phyloP scores from a whole-genome alignment of 2,329 filamentous ascomycete genomes.

The Colletotrichum cordylinicola region DNA sequence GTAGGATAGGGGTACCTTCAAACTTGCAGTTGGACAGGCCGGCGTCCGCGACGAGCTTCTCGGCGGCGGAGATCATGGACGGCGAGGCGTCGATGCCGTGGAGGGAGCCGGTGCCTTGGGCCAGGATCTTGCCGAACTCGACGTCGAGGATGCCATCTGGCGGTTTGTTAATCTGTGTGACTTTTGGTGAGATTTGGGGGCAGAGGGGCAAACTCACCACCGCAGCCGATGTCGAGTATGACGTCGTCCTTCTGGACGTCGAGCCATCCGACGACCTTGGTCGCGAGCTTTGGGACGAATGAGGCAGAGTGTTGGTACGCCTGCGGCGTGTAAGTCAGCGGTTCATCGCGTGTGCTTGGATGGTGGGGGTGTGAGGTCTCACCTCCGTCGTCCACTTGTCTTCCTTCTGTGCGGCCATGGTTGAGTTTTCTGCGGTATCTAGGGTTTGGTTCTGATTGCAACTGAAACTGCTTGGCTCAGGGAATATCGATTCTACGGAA shows the following conservation, averaged over 20 bases:
- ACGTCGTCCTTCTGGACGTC: conserved; percentile 62
- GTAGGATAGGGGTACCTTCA: conserved; percentile 38
- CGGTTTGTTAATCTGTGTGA: neutral
- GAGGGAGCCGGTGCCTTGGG: conserved; percentile 51
- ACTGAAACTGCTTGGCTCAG: fast-evolving
- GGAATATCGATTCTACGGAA: no score
- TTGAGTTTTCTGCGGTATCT: neutral
- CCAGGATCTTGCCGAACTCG: conserved; percentile 53
- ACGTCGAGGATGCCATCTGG: conserved; percentile 64
- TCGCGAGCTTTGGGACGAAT: conserved; percentile 68
- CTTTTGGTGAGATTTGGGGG: neutral
- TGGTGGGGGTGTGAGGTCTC: neutral
- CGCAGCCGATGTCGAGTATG: conserved; percentile 69
- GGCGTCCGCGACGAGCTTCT: conserved; percentile 41
- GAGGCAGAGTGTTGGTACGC: conserved; percentile 66
- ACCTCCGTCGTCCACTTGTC: conserved; percentile 49
- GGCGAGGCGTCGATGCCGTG: conserved; percentile 65
- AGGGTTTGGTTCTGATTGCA: neutral
- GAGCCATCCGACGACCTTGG: conserved; percentile 63
- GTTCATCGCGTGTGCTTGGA: neutral
- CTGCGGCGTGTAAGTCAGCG: conserved; percentile 34
- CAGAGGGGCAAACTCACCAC: conserved; percentile 44
- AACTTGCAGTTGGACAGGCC: conserved; percentile 44
- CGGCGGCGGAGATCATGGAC: conserved; percentile 62
- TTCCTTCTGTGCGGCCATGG: conserved; percentile 28